phyloP scores from a whole-genome alignment of 352 stramenopile species.

The Phytopythium aichiense region DNA sequence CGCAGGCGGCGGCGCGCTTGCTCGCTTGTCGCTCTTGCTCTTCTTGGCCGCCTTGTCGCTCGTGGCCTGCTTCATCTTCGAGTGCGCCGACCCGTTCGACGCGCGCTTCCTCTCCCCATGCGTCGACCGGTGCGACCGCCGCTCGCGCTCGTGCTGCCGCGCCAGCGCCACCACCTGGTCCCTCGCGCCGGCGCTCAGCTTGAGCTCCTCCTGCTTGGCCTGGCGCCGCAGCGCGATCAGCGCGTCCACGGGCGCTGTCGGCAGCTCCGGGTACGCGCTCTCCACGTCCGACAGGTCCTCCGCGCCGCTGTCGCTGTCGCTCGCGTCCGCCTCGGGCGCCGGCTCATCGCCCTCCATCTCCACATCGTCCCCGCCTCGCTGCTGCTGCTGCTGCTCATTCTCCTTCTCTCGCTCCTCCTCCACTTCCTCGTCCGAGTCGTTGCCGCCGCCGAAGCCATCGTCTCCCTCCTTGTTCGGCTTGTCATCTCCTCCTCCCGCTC shows the following conservation, averaged over 20 bases:
- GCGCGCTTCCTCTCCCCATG: constrained; percentile 33
- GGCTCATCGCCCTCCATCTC: background rate
- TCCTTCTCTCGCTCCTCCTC: constrained; percentile 1
- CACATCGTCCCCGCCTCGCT: background rate
- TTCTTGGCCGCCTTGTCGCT: constrained; percentile 12
- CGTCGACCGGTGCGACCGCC: constrained; percentile 23
- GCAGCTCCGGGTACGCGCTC: constrained; percentile 54
- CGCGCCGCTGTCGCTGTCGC: constrained; percentile 38
- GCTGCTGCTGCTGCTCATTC: constrained; percentile 1
- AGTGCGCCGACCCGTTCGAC: constrained; percentile 7
- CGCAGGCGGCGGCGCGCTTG: no score
- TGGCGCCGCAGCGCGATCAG: constrained; percentile 49
- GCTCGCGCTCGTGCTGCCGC: constrained; percentile 31
- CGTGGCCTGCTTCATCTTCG: constrained; percentile 21
- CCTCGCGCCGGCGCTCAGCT: constrained; percentile 34
- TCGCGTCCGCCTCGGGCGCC: background rate
- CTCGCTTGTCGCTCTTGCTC: background rate
- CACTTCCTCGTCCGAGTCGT: constrained; percentile 3
- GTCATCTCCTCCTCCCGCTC: constrained; percentile 5
- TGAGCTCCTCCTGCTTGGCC: constrained; percentile 50
- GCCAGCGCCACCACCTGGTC: constrained; percentile 33
- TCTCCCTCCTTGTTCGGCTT: background rate
- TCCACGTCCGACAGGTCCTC: constrained; percentile 58
- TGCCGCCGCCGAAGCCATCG: constrained; percentile 7
- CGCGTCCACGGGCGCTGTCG: constrained; percentile 49